These are phyloP conservation scores for Rhodotorula babjevae DNA, from an alignment of 768 basidiomycete genomes.

Conservation along the genomic window DNA sequence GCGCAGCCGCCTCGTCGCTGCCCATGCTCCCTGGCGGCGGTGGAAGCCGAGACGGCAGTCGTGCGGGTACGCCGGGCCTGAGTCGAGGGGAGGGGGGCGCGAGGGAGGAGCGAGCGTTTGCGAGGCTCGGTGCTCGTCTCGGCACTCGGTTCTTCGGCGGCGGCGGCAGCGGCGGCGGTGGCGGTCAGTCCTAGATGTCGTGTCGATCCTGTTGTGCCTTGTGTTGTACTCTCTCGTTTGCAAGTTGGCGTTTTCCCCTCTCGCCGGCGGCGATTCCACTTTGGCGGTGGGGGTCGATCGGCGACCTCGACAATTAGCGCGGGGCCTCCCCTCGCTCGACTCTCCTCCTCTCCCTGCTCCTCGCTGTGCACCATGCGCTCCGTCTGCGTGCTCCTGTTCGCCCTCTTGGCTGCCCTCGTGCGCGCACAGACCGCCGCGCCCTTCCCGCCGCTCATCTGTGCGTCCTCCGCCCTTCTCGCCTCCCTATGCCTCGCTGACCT, in stretches of 20 bases:
- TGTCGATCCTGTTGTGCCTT: not conserved
- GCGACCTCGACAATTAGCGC: not conserved
- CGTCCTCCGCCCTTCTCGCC: not conserved
- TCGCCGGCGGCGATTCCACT: not conserved
- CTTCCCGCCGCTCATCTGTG: not conserved
- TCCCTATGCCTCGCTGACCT: not conserved
- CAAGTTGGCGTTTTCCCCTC: not conserved
- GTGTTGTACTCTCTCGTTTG: not conserved
- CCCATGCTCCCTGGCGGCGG: slow-evolving; percentile 4
- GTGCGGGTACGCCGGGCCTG: slow-evolving; percentile 9
- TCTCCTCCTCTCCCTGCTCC: not conserved
- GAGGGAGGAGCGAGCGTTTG: slow-evolving; percentile 21
- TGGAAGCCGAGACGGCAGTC: slow-evolving; percentile 16
- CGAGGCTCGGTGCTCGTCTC: slow-evolving; percentile 24
- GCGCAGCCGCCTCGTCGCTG: not conserved
- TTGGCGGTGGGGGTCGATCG: not conserved
- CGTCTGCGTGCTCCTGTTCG: not conserved
- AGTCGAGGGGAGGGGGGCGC: not conserved
- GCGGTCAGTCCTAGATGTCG: not conserved
- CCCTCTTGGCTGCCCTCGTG: not conserved
- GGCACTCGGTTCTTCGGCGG: slow-evolving; percentile 27
- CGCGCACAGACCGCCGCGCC: slow-evolving; percentile 1
- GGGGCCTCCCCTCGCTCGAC: not conserved
- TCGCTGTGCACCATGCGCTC: not conserved
- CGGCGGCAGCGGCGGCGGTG: not conserved